Percentiles rank a stretch among this genome's conserved stretches.
Conservation (phyloP, 352 stramenopile genomes). For the Phytopythium aichiense region DNA sequence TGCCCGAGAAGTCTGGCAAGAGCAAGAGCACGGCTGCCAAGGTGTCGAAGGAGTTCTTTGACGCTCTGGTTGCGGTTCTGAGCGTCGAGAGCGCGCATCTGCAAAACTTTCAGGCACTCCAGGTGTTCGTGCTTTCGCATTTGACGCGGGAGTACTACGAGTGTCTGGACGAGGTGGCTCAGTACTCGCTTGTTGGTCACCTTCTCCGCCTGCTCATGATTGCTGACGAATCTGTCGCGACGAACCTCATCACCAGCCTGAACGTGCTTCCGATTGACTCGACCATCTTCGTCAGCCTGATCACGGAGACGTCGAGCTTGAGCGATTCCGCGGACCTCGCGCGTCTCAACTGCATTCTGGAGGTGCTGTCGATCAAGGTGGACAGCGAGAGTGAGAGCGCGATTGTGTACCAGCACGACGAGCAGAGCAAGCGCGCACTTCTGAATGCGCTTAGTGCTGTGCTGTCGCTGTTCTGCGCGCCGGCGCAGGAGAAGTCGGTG, state of each 20-base stretch:
- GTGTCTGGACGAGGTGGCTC: constrained; percentile 42
- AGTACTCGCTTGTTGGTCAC: constrained; percentile 40
- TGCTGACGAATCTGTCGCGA: constrained; percentile 52
- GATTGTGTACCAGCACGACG: constrained; percentile 22
- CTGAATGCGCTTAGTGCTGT: constrained; percentile 56
- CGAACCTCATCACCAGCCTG: constrained; percentile 47
- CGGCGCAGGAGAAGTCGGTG: constrained; percentile 43
- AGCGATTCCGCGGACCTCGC: constrained; percentile 25
- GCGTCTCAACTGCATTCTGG: constrained; percentile 68
- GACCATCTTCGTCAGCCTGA: constrained; percentile 46
- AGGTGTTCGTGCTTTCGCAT: constrained; percentile 34
- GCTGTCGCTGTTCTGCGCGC: constrained; percentile 50
- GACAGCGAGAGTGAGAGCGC: constrained; percentile 20
- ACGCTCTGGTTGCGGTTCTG: constrained; percentile 46
- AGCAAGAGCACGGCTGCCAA: constrained; percentile 10
- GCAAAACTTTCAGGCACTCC: constrained; percentile 43
- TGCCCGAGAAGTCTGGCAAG: constrained; percentile 16
- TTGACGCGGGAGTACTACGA: constrained; percentile 40
- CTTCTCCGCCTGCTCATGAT: constrained; percentile 60
- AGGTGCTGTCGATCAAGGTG: constrained; percentile 73
- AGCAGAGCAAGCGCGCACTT: constrained; percentile 28
- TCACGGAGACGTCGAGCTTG: constrained; percentile 29
- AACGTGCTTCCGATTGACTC: constrained; percentile 49
- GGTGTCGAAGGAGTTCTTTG: constrained; percentile 54
- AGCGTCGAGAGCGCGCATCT: constrained; percentile 29